phyloP scores from a whole-genome alignment of 129 eudicot species.

The Pseudognaphalium luteoalbum region DNA sequence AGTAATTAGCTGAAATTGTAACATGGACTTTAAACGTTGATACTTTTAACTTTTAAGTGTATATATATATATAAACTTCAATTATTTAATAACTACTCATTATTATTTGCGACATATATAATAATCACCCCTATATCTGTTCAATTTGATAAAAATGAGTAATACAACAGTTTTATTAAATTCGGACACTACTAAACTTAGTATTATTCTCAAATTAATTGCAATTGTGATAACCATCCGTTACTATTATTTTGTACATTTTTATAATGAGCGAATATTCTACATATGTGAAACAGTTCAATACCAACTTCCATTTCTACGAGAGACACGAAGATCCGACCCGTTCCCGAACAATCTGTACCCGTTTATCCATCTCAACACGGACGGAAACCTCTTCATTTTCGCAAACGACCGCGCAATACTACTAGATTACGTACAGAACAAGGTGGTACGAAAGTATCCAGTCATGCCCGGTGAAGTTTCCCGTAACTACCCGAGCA shows the following conservation, averaged over 20 bases:
- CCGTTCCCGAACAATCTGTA: slow-evolving; percentile 38
- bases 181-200: too few species aligned
- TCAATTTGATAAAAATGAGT: too few species aligned
- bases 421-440: slow-evolving; percentile 31
- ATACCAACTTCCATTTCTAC: slow-evolving; percentile 36
- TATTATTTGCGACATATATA: too few species aligned
- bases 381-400: slow-evolving; percentile 43
- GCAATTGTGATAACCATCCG: too few species aligned
- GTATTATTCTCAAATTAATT: too few species aligned
- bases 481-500: slow-evolving; percentile 43
- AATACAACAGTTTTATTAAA: too few species aligned
- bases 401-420: slow-evolving; percentile 46
- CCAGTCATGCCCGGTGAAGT: slow-evolving; percentile 47
- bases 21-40: too few species aligned
- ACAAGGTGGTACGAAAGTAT: slow-evolving; percentile 31
- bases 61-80: too few species aligned
- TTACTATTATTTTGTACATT: too few species aligned
- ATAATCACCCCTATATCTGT: too few species aligned
- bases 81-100: too few species aligned
- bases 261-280: not conserved
- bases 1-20: not conserved
- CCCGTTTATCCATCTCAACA: slow-evolving; percentile 40
- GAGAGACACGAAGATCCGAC: slow-evolving; percentile 32
- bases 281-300: not conserved
- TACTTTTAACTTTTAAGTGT: too few species aligned